These are phyloP conservation scores for Kodamaea arcana DNA, from an alignment of 1,139 yeast genomes.

Conservation along the genomic window DNA sequence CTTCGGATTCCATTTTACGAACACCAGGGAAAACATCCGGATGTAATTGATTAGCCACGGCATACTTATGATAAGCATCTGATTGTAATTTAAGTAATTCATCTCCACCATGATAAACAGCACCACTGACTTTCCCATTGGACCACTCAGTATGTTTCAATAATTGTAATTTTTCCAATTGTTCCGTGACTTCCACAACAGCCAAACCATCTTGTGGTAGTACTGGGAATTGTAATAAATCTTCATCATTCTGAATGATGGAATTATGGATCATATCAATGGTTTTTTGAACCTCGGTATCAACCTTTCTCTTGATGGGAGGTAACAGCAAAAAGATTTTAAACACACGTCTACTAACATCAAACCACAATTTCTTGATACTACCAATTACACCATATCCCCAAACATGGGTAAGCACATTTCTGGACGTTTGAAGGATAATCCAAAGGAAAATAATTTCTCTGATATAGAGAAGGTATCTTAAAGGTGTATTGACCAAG, in stretches of 20 bases:
- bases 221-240: constrained; percentile 41
- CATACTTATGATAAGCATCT: constrained; percentile 66
- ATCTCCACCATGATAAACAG: constrained; percentile 92
- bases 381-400: constrained; percentile 42
- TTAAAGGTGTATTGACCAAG: too few species aligned
- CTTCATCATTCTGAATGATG: constrained; percentile 49
- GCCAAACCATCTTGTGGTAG: constrained; percentile 60
- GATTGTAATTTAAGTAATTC: constrained; percentile 71
- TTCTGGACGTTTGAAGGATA: constrained; percentile 11
- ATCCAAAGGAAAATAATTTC: constrained; percentile 24
- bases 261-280: constrained; percentile 48
- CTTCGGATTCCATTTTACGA: constrained; percentile 93
- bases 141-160: constrained; percentile 76
- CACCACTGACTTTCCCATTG: constrained; percentile 85
- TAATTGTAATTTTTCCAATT: constrained; percentile 45
- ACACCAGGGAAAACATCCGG: constrained; percentile 98
- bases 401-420: constrained; percentile 12
- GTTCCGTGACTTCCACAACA: constrained; percentile 37
- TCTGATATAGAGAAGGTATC: constrained; percentile 15
- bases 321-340: constrained; percentile 46
- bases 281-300: constrained; percentile 52
- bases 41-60: constrained; percentile 90
- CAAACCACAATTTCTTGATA: constrained; percentile 10
- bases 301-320: constrained; percentile 51
- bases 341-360: constrained; percentile 22